A percentile compares a stretch with the other conserved stretches of the same genome.
These are phyloP conservation scores for Bacidia rubella DNA, from an alignment of 495 filamentous ascomycete species.

Conservation along the genomic window DNA sequence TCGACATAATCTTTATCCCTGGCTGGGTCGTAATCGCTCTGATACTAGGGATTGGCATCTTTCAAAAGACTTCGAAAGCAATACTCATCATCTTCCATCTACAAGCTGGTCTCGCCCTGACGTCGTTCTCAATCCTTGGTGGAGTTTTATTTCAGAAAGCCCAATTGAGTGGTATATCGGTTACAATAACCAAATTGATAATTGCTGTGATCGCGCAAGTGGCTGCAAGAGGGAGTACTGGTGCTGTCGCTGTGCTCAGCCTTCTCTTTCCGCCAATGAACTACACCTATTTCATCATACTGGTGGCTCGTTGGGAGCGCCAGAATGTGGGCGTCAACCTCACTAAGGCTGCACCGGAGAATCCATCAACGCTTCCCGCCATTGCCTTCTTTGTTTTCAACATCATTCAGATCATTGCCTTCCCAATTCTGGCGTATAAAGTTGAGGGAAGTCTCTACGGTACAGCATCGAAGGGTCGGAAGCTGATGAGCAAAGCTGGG, in stretches of 20 bases:
- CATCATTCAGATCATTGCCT: conserved; percentile 58
- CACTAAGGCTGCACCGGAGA: conserved; percentile 39
- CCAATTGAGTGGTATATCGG: conserved; percentile 61
- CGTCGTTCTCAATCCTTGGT: conserved; percentile 55
- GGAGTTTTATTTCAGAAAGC: conserved; percentile 64
- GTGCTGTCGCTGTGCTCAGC: conserved; percentile 45
- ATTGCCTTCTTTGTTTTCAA: conserved; percentile 57
- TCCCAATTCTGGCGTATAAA: conserved; percentile 53
- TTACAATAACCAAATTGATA: conserved; percentile 49
- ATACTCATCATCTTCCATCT: conserved; percentile 52
- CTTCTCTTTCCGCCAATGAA: conserved; percentile 67
- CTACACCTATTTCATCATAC: conserved; percentile 53
- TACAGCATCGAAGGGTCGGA: conserved; percentile 48
- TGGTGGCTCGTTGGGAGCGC: conserved; percentile 54
- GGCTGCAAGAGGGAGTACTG: conserved; percentile 37
- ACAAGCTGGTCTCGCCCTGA: conserved; percentile 48
- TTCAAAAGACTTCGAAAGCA: conserved; percentile 41
- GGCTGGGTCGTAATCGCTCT: conserved; percentile 56
- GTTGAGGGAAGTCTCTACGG: conserved; percentile 66
- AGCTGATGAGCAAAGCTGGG: conserved; percentile 31
- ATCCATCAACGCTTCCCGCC: conserved; percentile 47
- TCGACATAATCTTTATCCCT: conserved; percentile 52
- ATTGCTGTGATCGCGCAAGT: conserved; percentile 60
- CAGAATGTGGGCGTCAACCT: conserved; percentile 41
- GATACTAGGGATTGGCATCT: conserved; percentile 48